Percentiles rank a stretch among this genome's conserved stretches.
These are phyloP conservation scores for Amphibolis antarctica DNA, from an alignment of 106 monocot species.

Conservation along the genomic window DNA sequence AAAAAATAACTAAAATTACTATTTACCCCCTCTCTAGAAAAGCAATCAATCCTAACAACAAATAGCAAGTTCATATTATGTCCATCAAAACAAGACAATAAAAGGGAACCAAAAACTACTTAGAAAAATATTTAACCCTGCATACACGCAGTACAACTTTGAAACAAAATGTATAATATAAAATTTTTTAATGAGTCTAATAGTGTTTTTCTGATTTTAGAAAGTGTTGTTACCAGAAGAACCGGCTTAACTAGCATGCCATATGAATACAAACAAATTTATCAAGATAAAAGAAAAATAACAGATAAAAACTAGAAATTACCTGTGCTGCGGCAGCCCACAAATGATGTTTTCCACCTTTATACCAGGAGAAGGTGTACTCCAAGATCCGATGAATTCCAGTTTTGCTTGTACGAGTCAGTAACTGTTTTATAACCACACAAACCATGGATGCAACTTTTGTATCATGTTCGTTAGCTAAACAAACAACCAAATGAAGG, in stretches of 20 bases:
- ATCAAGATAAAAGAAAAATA: not conserved
- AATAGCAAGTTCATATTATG: too few species aligned
- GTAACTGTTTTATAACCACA: slow-evolving; percentile 43
- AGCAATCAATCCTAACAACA: too few species aligned
- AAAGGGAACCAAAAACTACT: too few species aligned
- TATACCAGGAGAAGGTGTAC: slow-evolving; percentile 66
- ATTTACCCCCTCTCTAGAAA: too few species aligned
- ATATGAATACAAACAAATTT: not conserved
- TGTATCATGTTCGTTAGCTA: slow-evolving; percentile 62
- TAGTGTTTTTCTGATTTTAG: too few species aligned
- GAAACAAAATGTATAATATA: too few species aligned
- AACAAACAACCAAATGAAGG: slow-evolving; percentile 62
- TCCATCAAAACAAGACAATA: too few species aligned
- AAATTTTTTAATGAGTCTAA: too few species aligned
- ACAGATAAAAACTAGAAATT: not conserved
- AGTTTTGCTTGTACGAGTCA: slow-evolving; percentile 27
- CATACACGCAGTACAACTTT: too few species aligned
- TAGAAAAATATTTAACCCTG: too few species aligned
- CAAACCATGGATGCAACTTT: slow-evolving; percentile 58
- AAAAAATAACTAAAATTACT: too few species aligned
- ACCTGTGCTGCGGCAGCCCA: slow-evolving; percentile 92
- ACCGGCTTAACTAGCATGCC: not conserved
- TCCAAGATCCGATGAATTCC: slow-evolving; percentile 39
- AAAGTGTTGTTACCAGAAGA: too few species aligned
- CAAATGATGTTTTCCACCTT: slow-evolving; percentile 47